Base-by-base conservation (phyloP, 2,329 filamentous ascomycete genomes). In the Lasiodiplodia citricola region DNA sequence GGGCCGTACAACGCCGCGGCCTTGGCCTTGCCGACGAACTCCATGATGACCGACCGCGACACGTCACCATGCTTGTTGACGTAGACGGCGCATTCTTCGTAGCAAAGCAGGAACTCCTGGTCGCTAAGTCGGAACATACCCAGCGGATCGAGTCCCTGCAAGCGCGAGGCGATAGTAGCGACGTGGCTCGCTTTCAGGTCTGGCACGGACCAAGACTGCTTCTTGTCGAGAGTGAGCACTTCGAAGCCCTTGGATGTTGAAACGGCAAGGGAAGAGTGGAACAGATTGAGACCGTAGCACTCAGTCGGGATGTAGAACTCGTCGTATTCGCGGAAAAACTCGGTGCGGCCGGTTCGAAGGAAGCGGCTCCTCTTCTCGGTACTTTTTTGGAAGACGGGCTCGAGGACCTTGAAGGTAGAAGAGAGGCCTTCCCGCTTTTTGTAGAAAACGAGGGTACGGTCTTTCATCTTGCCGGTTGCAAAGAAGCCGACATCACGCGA, bases 51-150 rank as follows among this genome's bases (percentile, higher is more conserved):
- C 35, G 91, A 93, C 56, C 96, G 91, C 50, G 90, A 95, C 35
- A 99, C 93, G 70, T 99, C 96, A 72, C 96, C 96, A 80, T 98
- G 94, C 81, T 98, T 97, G 84, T 99, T 96, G 77, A 98, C 92
- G 76, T 98, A 99, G 10, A 99, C 94, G 21, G 94, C 96, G 74
- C 95, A 98, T 80, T 97, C 94, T 80, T 96, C 92, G 79, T 98
- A 99, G 47, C 92, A 93, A 60, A 97, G 89, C 31, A 99, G 84
- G 81, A 98, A 99, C 79, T 97, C 80, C 66, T 80, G 76, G 66
- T 85, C 96, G 68, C 92, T 91, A 67, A 99, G 88, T 51, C 94
- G 90, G 85, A 99, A 97, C 96, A 99, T 99, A 74, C 94, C 94
- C 13, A 99, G 84, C 0, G 96, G 95, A 68, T 90, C 88, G 75